A percentile compares a stretch with the other conserved stretches of the same genome.
Conservation (phyloP, 441 rosid species). For the Eruca vesicaria region DNA sequence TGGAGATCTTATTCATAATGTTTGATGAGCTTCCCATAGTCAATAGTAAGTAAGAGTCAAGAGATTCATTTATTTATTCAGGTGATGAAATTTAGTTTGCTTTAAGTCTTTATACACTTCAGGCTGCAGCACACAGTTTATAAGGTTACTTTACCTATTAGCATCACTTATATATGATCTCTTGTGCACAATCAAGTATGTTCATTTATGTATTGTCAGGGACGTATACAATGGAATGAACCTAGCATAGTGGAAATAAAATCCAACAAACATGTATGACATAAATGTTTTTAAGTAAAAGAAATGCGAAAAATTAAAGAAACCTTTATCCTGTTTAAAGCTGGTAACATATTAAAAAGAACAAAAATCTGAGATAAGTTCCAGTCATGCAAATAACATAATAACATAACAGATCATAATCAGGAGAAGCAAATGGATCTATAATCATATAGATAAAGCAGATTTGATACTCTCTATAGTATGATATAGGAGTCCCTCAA, state of each 20-base stretch:
- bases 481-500: conserved; percentile 54
- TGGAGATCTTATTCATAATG: not conserved
- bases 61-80: not conserved
- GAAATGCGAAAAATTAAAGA: not conserved
- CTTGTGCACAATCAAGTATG: not conserved
- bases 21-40: not conserved
- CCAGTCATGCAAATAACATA: not conserved
- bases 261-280: conserved; percentile 82
- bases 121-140: conserved; percentile 2
- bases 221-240: conserved; percentile 76
- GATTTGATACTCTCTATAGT: conserved; percentile 57
- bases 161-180: not conserved
- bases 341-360: not conserved
- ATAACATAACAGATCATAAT: not conserved
- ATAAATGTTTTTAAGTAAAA: conserved; percentile 30
- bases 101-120: not conserved
- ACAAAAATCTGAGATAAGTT: not conserved
- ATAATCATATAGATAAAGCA: not conserved
- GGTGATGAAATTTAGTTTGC: not conserved
- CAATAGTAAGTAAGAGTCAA: not conserved
- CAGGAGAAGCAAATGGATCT: not conserved
- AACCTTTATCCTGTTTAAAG: not conserved
- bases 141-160: not conserved
- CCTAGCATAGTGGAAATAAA: conserved; percentile 73
- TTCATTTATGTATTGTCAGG: conserved; percentile 33